Conservation (phyloP, 768 basidiomycete species). For the Cantharellus cinnabarinus region DNA sequence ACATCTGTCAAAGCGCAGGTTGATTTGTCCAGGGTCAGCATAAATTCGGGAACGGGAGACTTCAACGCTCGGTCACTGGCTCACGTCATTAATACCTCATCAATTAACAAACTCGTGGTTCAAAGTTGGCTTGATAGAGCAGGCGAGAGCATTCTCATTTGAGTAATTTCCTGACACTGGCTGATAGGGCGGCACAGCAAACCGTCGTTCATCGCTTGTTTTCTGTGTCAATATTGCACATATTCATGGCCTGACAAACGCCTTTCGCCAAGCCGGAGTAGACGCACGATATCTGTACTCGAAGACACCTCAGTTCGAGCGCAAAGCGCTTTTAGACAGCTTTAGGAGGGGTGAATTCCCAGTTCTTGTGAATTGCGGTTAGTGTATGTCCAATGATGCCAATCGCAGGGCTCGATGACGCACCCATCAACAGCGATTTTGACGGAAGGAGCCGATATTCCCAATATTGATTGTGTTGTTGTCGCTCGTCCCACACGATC, state of each 20-base stretch:
- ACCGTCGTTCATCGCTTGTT: slow-evolving; percentile 72
- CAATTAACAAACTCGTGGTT: slow-evolving; percentile 59
- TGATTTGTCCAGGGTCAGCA: slow-evolving; percentile 41
- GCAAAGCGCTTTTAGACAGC: slow-evolving; percentile 37
- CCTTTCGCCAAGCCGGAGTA: slow-evolving; percentile 53
- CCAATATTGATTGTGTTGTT: slow-evolving; percentile 80
- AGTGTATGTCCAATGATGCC: slow-evolving; percentile 6
- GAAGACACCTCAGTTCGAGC: slow-evolving; percentile 39
- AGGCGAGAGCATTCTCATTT: slow-evolving; percentile 24
- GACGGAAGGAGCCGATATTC: slow-evolving; percentile 89
- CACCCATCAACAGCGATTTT: slow-evolving; percentile 38
- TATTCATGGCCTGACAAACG: slow-evolving; percentile 47
- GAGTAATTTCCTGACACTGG: not conserved
- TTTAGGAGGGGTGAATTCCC: slow-evolving; percentile 63
- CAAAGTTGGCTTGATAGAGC: slow-evolving; percentile 75
- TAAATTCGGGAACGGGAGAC: slow-evolving; percentile 55
- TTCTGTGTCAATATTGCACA: slow-evolving; percentile 79
- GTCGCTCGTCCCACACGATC: slow-evolving; percentile 79
- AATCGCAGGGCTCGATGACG: not conserved
- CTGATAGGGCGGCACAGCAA: slow-evolving; percentile 18
- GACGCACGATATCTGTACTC: slow-evolving; percentile 72
- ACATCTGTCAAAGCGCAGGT: slow-evolving; percentile 63
- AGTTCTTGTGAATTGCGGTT: slow-evolving; percentile 79
- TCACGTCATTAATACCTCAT: slow-evolving; percentile 58
- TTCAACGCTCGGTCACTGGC: slow-evolving; percentile 64